Conservation (phyloP, 73 alveolate species). For the Paramecium biaurelia region DNA sequence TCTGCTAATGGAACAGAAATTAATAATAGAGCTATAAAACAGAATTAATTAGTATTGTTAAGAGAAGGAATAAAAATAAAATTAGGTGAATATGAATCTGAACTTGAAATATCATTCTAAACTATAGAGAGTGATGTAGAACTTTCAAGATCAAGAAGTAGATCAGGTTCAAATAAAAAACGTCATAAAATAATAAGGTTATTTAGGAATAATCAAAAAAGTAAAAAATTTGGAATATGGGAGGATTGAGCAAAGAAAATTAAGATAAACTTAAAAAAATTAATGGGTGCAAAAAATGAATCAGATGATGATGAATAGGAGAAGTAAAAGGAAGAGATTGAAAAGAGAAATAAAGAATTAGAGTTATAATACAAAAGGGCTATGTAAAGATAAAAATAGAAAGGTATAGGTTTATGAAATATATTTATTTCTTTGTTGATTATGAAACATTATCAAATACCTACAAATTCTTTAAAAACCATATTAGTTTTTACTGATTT, state of each 20-base stretch:
- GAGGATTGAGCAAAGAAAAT: constrained; percentile 35
- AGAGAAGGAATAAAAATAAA: not conserved
- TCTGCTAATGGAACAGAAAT: constrained; percentile 23
- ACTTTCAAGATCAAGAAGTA: not conserved
- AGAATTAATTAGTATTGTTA: not conserved
- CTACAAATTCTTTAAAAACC: constrained; percentile 22
- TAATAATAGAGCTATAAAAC: not conserved
- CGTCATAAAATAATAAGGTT: not conserved
- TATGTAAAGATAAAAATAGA: not conserved
- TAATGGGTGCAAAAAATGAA: constrained; percentile 12
- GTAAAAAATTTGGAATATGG: constrained; percentile 28
- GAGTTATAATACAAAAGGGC: constrained; percentile 43
- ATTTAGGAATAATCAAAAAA: not conserved
- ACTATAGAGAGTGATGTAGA: not conserved
- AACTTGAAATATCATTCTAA: not conserved
- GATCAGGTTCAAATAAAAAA: not conserved
- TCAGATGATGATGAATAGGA: constrained; percentile 42
- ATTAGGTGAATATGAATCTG: not conserved
- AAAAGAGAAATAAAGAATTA: constrained; percentile 21
- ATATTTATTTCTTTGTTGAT: not conserved
- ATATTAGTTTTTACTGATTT: not conserved
- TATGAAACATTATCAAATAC: not conserved
- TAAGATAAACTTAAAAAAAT: not conserved
- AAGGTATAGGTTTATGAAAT: constrained; percentile 26
- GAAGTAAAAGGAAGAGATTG: not conserved